Evolutionary conservation across 352 stramenopile species (phyloP).

Genomic region (Discostella stelligera): DNA sequence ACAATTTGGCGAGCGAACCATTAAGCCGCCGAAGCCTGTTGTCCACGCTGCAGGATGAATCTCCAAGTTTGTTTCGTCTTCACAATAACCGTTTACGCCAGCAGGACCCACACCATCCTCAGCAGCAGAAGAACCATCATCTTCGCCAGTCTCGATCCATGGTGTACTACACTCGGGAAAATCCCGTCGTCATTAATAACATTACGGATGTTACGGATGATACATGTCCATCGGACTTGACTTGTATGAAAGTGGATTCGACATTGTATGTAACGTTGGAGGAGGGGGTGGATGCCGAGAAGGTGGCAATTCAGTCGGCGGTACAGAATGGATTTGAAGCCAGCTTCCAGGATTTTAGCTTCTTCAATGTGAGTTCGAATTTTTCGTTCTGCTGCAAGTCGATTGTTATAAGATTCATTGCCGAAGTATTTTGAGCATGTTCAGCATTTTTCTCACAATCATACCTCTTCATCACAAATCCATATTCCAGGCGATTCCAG

Average conservation of each 20-base stretch:
- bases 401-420: not conserved
- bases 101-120: too few species aligned
- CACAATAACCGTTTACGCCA: too few species aligned
- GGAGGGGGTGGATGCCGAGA: conserved; percentile 23
- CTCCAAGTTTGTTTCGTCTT: too few species aligned
- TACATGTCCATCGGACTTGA: conserved; percentile 30
- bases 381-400: not conserved
- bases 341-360: conserved; percentile 34
- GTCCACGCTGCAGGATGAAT: too few species aligned
- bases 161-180: conserved; percentile 33
- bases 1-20: too few species aligned
- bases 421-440: not conserved
- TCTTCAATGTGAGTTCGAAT: conserved; percentile 31
- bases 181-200: conserved; percentile 36
- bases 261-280: conserved; percentile 39
- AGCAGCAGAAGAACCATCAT: too few species aligned
- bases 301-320: not conserved
- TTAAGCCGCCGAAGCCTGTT: too few species aligned
- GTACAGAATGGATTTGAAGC: conserved; percentile 27
- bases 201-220: conserved; percentile 40
- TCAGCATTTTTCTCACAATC: not conserved
- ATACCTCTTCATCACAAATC: not conserved
- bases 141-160: conserved; percentile 4
- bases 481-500: conserved; percentile 3
- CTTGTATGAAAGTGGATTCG: conserved; percentile 41